A percentile compares a stretch with the other conserved stretches of the same genome.
These are phyloP conservation scores for Pelargonium myrrhifolium DNA, from an alignment of 441 rosid genomes.

Conservation along the genomic window DNA sequence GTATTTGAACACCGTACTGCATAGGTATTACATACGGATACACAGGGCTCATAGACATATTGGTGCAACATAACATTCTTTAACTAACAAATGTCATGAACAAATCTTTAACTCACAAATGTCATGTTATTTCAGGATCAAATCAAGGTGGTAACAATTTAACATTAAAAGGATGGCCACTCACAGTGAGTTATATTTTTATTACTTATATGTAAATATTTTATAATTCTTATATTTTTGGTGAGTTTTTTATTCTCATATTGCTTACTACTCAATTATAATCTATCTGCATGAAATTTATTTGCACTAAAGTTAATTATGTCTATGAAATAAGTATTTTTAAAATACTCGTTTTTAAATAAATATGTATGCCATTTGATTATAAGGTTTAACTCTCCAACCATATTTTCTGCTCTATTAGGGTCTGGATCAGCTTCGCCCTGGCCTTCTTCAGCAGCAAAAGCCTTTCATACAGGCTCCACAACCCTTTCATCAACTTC, in stretches of 20 bases:
- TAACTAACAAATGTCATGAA: neutral
- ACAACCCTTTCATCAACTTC: slow-evolving; percentile 70
- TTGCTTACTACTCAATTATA: no score
- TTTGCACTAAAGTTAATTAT: no score
- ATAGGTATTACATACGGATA: no score
- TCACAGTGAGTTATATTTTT: slow-evolving; percentile 48
- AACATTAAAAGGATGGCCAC: slow-evolving; percentile 93
- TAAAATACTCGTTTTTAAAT: no score
- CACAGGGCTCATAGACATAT: no score
- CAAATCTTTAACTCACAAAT: neutral
- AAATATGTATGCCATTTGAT: no score
- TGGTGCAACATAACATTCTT: no score
- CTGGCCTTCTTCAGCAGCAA: slow-evolving; percentile 56
- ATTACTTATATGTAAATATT: neutral
- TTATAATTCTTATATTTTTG: neutral
- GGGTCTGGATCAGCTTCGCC: slow-evolving; percentile 66
- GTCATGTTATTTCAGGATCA: slow-evolving; percentile 52
- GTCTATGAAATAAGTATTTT: no score
- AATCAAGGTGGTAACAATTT: slow-evolving; percentile 75
- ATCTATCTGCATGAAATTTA: no score
- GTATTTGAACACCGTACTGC: no score
- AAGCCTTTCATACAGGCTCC: slow-evolving; percentile 72
- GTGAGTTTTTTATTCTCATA: slow-evolving; percentile 6
- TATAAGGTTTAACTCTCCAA: no score
- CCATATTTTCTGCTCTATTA: slow-evolving; percentile 23